phyloP scores from a whole-genome alignment of 176 grass and related monocot species.

The Oryza brachyantha region DNA sequence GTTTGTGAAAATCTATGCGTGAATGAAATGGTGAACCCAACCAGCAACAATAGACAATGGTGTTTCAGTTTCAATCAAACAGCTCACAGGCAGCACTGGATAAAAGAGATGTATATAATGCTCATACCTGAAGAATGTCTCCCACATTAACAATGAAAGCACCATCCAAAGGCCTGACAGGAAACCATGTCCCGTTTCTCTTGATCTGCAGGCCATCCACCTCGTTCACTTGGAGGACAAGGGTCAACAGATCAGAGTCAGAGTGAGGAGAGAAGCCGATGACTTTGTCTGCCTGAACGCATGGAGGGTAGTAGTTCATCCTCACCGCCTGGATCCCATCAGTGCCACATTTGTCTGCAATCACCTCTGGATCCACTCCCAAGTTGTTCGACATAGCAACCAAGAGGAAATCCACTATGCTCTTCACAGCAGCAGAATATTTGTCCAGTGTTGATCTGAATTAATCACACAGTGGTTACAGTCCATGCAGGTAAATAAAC shows the following conservation, averaged over 20 bases:
- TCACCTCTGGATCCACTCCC: slow-evolving; percentile 30
- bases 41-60: background rate
- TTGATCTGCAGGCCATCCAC: slow-evolving; percentile 67
- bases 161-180: slow-evolving; percentile 39
- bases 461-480: background rate
- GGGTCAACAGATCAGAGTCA: slow-evolving; percentile 42
- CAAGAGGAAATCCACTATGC: slow-evolving; percentile 38
- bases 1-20: slow-evolving; percentile 45
- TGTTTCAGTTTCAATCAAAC: background rate
- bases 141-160: slow-evolving; percentile 65
- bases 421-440: slow-evolving; percentile 47
- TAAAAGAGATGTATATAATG: background rate
- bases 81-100: background rate
- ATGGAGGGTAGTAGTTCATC: slow-evolving; percentile 75
- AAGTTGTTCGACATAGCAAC: slow-evolving; percentile 39
- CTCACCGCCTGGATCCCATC: slow-evolving; percentile 48
- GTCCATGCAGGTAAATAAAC: background rate
- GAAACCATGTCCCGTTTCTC: slow-evolving; percentile 36
- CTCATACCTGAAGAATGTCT: slow-evolving; percentile 43
- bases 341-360: slow-evolving; percentile 21
- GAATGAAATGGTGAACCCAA: background rate
- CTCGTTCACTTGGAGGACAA: slow-evolving; percentile 56
- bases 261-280: slow-evolving; percentile 70
- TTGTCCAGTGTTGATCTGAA: slow-evolving; percentile 23
- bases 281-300: slow-evolving; percentile 39